Evolutionary conservation across 345 rosid genomes (phyloP).

Genomic region (Moringa oleifera): DNA sequence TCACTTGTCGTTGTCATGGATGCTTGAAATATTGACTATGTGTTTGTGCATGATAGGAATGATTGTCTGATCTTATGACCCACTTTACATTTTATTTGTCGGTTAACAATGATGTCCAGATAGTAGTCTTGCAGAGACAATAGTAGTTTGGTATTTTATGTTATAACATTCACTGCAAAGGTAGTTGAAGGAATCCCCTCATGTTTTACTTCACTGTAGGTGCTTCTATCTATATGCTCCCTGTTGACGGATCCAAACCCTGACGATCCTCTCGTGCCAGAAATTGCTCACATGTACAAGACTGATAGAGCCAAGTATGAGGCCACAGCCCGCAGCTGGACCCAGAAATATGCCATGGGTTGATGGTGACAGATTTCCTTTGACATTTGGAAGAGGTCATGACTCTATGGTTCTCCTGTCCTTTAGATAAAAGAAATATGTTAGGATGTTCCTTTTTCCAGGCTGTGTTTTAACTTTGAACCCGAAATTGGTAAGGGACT

Average conservation of each 20-base stretch:
- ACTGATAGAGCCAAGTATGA: constrained; percentile 27
- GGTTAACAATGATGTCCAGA: too few relatives aligned
- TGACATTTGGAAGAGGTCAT: background rate
- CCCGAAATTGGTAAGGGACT: background rate
- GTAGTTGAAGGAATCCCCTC: background rate
- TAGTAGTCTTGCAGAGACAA: too few relatives aligned
- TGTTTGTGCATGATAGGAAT: too few relatives aligned
- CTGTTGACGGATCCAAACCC: constrained; percentile 33
- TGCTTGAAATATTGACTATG: too few relatives aligned
- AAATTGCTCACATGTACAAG: constrained; percentile 29
- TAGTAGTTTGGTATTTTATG: too few relatives aligned
- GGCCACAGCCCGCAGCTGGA: constrained; percentile 25
- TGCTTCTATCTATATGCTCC: constrained; percentile 30
- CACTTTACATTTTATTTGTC: too few relatives aligned
- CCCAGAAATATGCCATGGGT: constrained; percentile 34
- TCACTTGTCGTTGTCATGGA: too few relatives aligned
- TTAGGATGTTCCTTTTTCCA: background rate
- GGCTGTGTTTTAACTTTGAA: background rate
- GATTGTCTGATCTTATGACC: too few relatives aligned
- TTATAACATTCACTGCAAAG: background rate
- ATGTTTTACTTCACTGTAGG: constrained; percentile 13
- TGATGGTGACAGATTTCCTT: background rate
- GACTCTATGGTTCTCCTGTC: background rate
- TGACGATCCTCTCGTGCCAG: constrained; percentile 31
- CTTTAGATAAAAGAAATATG: background rate